These are phyloP conservation scores for Galerina marginata DNA, from an alignment of 768 basidiomycete genomes.

Conservation along the genomic window DNA sequence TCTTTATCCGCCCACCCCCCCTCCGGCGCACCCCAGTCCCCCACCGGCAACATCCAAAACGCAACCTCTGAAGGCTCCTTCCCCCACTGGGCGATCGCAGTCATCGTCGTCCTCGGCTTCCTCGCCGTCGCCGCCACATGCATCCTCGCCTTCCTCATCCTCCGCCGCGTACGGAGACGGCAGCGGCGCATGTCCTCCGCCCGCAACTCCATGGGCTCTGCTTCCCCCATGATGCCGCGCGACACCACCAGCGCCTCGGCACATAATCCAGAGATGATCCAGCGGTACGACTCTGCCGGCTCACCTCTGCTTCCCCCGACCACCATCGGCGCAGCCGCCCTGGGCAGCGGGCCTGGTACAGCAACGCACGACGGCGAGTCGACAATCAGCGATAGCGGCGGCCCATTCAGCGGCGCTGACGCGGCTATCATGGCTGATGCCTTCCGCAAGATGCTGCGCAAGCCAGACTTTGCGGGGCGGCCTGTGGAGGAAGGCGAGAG, in stretches of 20 bases:
- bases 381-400: slow-evolving; percentile 71
- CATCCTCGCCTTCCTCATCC: slow-evolving; percentile 72
- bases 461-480: slow-evolving; percentile 81
- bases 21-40: slow-evolving; percentile 15
- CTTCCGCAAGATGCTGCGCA: slow-evolving; percentile 85
- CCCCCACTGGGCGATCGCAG: slow-evolving; percentile 91
- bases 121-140: slow-evolving; percentile 77
- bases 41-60: slow-evolving; percentile 53
- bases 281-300: slow-evolving; percentile 30
- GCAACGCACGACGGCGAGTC: slow-evolving; percentile 74
- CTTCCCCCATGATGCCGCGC: slow-evolving; percentile 82
- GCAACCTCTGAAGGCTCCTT: slow-evolving; percentile 48
- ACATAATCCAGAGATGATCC: slow-evolving; percentile 20
- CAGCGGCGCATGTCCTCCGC: slow-evolving; percentile 53
- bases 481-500: slow-evolving; percentile 75
- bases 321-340: slow-evolving; percentile 10
- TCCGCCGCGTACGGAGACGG: slow-evolving; percentile 67
- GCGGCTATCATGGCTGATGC: slow-evolving; percentile 94
- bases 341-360: slow-evolving; percentile 22
- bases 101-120: slow-evolving; percentile 86
- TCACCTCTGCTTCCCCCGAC: slow-evolving; percentile 37
- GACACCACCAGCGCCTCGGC: slow-evolving; percentile 35
- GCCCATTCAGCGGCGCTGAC: slow-evolving; percentile 81
- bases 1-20: slow-evolving; percentile 33
- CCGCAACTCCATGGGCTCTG: slow-evolving; percentile 78